Evolutionary conservation across 2,329 filamentous ascomycete genomes (phyloP).

Genomic region (Colletotrichum neosansevieriae): DNA sequence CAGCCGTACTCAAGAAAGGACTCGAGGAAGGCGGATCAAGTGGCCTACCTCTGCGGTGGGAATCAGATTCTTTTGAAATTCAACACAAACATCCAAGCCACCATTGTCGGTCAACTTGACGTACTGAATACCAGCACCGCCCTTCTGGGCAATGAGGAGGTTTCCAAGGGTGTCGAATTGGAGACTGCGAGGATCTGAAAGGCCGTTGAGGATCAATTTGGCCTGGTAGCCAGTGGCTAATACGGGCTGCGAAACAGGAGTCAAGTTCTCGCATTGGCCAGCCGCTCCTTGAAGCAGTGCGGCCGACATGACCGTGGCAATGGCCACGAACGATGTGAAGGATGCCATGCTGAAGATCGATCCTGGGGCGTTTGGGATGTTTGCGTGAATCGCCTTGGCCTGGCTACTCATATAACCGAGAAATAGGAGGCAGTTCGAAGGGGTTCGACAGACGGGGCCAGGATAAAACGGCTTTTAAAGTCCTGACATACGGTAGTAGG

Average conservation of each 20-base stretch:
- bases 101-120: constrained; percentile 49
- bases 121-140: constrained; percentile 48
- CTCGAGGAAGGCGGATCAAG: not conserved
- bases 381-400: not conserved
- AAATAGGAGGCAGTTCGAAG: not conserved
- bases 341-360: constrained; percentile 22
- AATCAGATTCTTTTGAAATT: constrained; percentile 46
- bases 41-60: constrained; percentile 44
- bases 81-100: constrained; percentile 47
- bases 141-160: constrained; percentile 51
- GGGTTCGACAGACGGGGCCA: not conserved
- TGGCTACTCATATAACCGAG: not conserved
- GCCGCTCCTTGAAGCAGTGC: constrained; percentile 18
- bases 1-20: not conserved
- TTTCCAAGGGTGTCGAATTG: constrained; percentile 52
- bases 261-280: constrained; percentile 34
- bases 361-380: not conserved
- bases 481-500: not conserved
- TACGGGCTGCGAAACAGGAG: constrained; percentile 33
- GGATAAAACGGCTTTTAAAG: not conserved
- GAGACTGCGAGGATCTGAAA: constrained; percentile 48
- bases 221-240: constrained; percentile 45
- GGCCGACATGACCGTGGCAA: constrained; percentile 4
- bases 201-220: constrained; percentile 45
- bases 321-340: constrained; percentile 11